Conservation (phyloP, 768 basidiomycete genomes). For the Leccinellum rugosiceps region DNA sequence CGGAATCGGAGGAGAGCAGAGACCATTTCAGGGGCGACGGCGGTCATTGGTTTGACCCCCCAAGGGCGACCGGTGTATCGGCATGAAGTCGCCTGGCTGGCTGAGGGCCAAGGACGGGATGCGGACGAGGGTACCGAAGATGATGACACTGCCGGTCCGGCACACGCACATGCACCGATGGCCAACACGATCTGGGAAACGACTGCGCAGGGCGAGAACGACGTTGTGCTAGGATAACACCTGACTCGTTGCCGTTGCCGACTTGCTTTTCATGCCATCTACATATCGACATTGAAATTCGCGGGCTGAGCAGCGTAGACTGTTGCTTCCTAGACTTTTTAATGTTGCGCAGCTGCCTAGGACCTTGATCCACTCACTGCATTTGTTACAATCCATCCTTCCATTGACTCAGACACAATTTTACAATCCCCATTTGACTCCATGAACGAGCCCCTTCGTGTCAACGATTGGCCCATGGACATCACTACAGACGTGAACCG, state of each 20-base stretch:
- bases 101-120: conserved; percentile 19
- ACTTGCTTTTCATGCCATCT: neutral
- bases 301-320: conserved; percentile 1
- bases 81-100: conserved; percentile 27
- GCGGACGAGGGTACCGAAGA: conserved; percentile 14
- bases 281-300: neutral
- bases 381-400: conserved; percentile 4
- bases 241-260: conserved; percentile 1
- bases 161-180: conserved; percentile 19
- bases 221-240: conserved; percentile 30
- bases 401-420: neutral
- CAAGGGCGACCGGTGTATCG: conserved; percentile 29
- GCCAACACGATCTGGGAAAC: conserved; percentile 29
- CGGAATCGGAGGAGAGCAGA: conserved; percentile 33
- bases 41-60: conserved; percentile 25
- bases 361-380: conserved; percentile 2
- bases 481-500: conserved; percentile 14
- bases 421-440: neutral
- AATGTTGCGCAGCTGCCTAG: neutral
- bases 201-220: conserved; percentile 26
- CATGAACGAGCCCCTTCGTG: neutral
- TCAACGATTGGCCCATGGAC: conserved; percentile 1
- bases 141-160: conserved; percentile 17
- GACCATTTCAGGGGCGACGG: conserved; percentile 32
- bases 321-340: neutral